Conservation (phyloP, 2,329 filamentous ascomycete genomes). For the Hypoxylon sp. region DNA sequence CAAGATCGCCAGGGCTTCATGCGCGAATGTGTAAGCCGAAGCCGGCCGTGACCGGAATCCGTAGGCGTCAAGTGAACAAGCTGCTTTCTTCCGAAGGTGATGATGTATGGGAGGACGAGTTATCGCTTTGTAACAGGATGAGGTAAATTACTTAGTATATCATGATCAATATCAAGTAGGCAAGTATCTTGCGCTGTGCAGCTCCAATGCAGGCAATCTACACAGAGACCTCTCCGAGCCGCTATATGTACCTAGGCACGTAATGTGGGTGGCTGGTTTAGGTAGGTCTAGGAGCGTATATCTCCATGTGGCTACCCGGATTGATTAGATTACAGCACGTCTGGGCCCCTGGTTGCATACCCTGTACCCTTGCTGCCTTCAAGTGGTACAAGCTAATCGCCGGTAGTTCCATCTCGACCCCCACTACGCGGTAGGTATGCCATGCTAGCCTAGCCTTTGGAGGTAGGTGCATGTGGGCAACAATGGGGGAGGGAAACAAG, state of each 20-base stretch:
- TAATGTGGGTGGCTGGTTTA: slow-evolving; percentile 18
- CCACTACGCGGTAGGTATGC: slow-evolving; percentile 20
- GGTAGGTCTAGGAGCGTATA: slow-evolving; percentile 27
- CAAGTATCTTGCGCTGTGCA: neutral
- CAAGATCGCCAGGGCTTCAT: slow-evolving; percentile 20
- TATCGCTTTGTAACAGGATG: slow-evolving; percentile 13
- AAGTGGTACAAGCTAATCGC: slow-evolving; percentile 22
- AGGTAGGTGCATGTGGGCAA: slow-evolving; percentile 26
- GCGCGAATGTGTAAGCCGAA: slow-evolving; percentile 21
- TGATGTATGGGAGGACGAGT: neutral
- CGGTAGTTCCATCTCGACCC: slow-evolving; percentile 34
- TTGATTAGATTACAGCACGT: slow-evolving; percentile 23
- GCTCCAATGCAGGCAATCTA: neutral
- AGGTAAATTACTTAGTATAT: neutral
- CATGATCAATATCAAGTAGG: neutral
- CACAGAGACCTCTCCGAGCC: too few species aligned
- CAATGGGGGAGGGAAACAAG: slow-evolving; percentile 18
- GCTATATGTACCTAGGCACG: neutral
- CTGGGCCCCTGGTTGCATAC: neutral
- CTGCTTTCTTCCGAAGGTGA: neutral
- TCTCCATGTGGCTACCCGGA: slow-evolving; percentile 31
- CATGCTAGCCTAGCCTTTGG: slow-evolving; percentile 27
- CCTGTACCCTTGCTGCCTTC: too few species aligned
- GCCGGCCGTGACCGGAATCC: slow-evolving; percentile 16
- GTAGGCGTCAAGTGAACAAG: slow-evolving; percentile 1